Evolutionary conservation across 345 rosid genomes (phyloP), one percentile per base, ranked within the genome.

Genomic region (Atalantia buxifolia): DNA sequence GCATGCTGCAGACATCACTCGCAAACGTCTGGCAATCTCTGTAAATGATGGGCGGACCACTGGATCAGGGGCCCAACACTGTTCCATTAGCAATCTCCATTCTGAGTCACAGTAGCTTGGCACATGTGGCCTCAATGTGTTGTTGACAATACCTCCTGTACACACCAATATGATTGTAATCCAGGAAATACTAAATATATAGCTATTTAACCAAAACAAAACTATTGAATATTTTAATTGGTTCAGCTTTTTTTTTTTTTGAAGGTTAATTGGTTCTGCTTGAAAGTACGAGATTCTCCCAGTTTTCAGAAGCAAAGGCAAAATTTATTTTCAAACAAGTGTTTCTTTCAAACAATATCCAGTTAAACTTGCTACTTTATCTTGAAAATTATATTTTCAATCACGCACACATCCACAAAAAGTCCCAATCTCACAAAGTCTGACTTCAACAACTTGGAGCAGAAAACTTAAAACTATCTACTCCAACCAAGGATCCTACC

Each of bases 41-140:
- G 98, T 91, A 85, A 93, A 93, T 30, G 93, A 84, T 38, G 96
- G 98, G 40, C 98, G 91, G 71, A 71, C 88, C 53, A 81, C 80
- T 22, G 98, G 98, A 80, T 92, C 91, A 28, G 98, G 98, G 30
- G 98, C 93, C 98, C 98, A 93, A 48, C 98, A 93, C 79, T 89
- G 93, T 80, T 93, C 98, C 94, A 93, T 93, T 71, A 93, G 81
- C 72, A 89, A 79, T 83, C 87, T 90, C 96, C 98, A 93, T 13
- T 93, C 98, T 0, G 85, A 82, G 78, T 93, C 98, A 38, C 98
- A 93, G 82, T 66, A 76, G 82, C 71, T 81, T 76, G 98, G 96
- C 74, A 93, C 90, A 6, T 77, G 83, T 59, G 98, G 98, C 88
- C 98, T 90, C 83, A 93, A 59, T 30, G 92, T 87, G 88, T 93